Conservation (phyloP, 352 stramenopile genomes). For the Pythium guiyangense region DNA sequence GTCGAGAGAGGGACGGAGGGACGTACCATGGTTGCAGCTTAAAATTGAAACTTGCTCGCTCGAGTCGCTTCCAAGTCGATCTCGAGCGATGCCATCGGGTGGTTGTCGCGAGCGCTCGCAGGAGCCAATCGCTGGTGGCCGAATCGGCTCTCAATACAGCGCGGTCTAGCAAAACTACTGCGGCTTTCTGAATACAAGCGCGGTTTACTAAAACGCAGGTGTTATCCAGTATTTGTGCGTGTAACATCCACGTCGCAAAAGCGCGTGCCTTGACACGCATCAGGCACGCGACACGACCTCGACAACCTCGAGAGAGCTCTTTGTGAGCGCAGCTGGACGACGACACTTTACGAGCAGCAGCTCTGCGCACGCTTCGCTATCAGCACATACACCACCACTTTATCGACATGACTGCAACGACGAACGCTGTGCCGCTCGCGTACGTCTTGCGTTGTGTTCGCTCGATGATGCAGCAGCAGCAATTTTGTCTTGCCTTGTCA, state of each 20-base stretch:
- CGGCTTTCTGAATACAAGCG: too few relatives aligned
- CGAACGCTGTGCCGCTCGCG: slow-evolving; percentile 5
- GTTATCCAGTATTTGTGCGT: too few relatives aligned
- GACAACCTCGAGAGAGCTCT: too few relatives aligned
- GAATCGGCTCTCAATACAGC: too few relatives aligned
- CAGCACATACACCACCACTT: not conserved
- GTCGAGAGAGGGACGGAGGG: slow-evolving; percentile 7
- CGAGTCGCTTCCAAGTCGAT: too few relatives aligned
- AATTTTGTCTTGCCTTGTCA: too few relatives aligned
- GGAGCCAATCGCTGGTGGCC: slow-evolving; percentile 5
- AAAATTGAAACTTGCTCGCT: slow-evolving; percentile 77
- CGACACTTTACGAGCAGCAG: too few relatives aligned
- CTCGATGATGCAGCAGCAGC: not conserved
- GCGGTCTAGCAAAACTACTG: too few relatives aligned
- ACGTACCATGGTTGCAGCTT: slow-evolving; percentile 86
- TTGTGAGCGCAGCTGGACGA: not conserved
- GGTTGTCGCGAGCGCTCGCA: slow-evolving; percentile 24
- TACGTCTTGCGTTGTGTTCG: not conserved
- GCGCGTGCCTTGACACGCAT: slow-evolving; percentile 6
- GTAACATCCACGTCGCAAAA: not conserved
- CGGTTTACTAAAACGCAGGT: too few relatives aligned
- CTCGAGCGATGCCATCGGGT: slow-evolving; percentile 8
- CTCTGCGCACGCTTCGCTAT: not conserved
- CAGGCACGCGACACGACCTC: not conserved
- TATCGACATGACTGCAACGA: slow-evolving; percentile 1